phyloP scores from a whole-genome alignment of 306 rosid genomes.

The Albizia julibrissin region DNA sequence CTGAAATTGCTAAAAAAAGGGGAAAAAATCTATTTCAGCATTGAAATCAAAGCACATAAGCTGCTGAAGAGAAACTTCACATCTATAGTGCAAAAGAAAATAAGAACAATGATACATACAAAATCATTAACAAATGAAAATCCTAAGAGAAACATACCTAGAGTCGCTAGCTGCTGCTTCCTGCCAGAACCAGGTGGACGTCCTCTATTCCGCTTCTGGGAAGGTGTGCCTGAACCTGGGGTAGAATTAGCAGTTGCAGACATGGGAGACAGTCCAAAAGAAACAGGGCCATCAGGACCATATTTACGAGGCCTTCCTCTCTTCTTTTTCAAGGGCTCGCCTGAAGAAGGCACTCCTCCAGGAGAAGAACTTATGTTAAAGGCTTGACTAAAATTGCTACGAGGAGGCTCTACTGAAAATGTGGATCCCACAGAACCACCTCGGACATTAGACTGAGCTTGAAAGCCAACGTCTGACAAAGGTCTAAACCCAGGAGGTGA shows the following conservation, averaged over 20 bases:
- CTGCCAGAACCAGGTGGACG: constrained; percentile 94
- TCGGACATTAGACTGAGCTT: constrained; percentile 60
- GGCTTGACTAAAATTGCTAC: constrained; percentile 60
- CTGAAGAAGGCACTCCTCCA: constrained; percentile 52
- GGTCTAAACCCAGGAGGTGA: constrained; percentile 72
- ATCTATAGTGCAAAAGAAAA: background rate
- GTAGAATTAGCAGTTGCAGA: constrained; percentile 56
- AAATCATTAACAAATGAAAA: constrained; percentile 19
- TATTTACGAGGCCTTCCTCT: constrained; percentile 98
- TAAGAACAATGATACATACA: constrained; percentile 9
- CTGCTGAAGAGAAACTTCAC: background rate
- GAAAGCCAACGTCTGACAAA: constrained; percentile 57
- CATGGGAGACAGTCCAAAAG: constrained; percentile 76
- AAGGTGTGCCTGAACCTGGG: constrained; percentile 51
- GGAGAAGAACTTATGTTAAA: constrained; percentile 46
- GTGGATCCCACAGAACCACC: constrained; percentile 55
- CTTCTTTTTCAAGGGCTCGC: constrained; percentile 85
- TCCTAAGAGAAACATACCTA: constrained; percentile 52
- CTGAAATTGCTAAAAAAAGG: background rate
- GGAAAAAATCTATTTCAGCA: background rate
- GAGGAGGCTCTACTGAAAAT: constrained; percentile 61
- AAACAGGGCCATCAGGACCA: constrained; percentile 78
- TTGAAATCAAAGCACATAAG: constrained; percentile 7
- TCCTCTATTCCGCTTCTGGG: constrained; percentile 64
- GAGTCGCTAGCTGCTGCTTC: constrained; percentile 81